A percentile compares a stretch with the other conserved stretches of the same genome.
These are phyloP conservation scores for Leptographium flavum DNA, from an alignment of 2,329 filamentous ascomycete species.

Conservation along the genomic window DNA sequence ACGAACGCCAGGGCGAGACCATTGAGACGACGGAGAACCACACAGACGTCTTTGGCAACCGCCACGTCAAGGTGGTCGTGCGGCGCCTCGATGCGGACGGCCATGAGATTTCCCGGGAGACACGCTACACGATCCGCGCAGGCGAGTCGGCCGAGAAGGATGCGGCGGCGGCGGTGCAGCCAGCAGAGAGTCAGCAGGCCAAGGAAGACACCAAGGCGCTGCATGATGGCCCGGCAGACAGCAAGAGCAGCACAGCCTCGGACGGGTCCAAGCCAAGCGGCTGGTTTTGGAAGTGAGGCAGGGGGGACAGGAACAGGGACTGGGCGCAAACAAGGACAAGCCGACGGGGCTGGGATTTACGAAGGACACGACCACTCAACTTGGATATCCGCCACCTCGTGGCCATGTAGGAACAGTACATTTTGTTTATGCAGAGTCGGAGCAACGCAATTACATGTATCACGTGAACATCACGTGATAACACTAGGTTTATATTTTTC, in stretches of 20 bases:
- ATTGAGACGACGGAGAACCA: constrained; percentile 25
- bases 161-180: neutral
- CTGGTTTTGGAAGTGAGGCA: constrained; percentile 28
- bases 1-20: constrained; percentile 11
- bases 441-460: too few species aligned
- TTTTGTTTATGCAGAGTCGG: too few species aligned
- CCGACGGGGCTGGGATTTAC: neutral
- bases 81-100: constrained; percentile 27
- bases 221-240: constrained; percentile 3
- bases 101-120: constrained; percentile 24
- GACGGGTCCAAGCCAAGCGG: constrained; percentile 14
- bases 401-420: too few species aligned
- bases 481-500: neutral
- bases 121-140: constrained; percentile 12
- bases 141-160: neutral
- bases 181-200: neutral
- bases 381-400: neutral
- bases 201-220: neutral
- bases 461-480: neutral
- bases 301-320: neutral
- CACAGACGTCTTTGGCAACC: constrained; percentile 27
- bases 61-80: constrained; percentile 26
- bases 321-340: neutral
- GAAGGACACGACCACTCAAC: neutral
- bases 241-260: constrained; percentile 4